Percentiles rank a stretch among this genome's conserved stretches.
phyloP scores from a whole-genome alignment of 202 grass and related monocot species.

The Panicum hallii region DNA sequence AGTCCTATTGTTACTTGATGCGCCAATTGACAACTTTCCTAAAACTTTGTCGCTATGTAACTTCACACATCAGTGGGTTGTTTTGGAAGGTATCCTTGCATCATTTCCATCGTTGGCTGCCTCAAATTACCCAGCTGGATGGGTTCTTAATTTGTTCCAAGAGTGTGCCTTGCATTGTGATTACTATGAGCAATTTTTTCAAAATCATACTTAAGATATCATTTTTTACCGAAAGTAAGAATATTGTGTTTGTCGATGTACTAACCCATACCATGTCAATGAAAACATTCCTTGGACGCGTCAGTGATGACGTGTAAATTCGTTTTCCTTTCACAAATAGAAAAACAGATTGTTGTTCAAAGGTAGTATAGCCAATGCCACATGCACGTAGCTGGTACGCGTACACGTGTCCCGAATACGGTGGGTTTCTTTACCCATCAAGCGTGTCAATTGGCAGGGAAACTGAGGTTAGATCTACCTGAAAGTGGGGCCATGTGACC shows the following conservation, averaged over 20 bases:
- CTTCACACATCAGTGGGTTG: not conserved
- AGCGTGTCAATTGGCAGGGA: not conserved
- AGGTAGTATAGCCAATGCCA: too few species aligned
- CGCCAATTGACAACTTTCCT: not conserved
- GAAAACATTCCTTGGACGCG: too few species aligned
- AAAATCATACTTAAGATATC: too few species aligned
- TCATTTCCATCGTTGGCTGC: not conserved
- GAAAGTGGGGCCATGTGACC: slow-evolving; percentile 21
- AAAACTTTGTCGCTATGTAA: not conserved
- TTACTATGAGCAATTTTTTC: not conserved
- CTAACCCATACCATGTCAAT: too few species aligned
- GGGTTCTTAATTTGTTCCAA: not conserved
- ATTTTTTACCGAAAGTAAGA: too few species aligned
- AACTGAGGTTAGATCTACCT: not conserved
- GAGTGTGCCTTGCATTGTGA: not conserved
- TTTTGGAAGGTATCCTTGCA: not conserved
- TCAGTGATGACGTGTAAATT: too few species aligned
- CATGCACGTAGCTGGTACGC: not conserved
- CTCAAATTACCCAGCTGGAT: not conserved
- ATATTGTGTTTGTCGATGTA: too few species aligned
- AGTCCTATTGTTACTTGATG: too few species aligned
- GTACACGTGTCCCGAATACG: not conserved
- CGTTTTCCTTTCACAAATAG: too few species aligned
- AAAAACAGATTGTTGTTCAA: too few species aligned
- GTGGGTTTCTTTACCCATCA: not conserved